Percentiles rank a stretch among this genome's conserved stretches.
Evolutionary conservation across 2,329 filamentous ascomycete species (phyloP).

Genomic region (Clathrospora elynae): DNA sequence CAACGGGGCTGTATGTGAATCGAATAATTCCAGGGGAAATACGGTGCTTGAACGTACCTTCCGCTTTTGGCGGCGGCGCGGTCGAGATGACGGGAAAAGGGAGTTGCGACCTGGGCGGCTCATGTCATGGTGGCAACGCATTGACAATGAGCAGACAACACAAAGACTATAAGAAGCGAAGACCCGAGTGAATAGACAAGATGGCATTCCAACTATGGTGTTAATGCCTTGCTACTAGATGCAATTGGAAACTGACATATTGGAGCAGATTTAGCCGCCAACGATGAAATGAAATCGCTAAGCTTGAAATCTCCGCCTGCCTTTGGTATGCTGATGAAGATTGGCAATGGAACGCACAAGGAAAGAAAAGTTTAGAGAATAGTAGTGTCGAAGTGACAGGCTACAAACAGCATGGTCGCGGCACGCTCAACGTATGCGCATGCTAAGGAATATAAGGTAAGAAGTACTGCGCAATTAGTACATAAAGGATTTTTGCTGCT

Average conservation of each 20-base stretch:
- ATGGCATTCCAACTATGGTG: slow-evolving; percentile 13
- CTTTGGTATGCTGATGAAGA: slow-evolving; percentile 21
- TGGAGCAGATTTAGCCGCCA: slow-evolving; percentile 10
- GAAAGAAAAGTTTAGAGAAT: slow-evolving; percentile 17
- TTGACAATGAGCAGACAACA: not conserved
- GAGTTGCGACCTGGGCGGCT: not conserved
- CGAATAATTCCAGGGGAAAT: not conserved
- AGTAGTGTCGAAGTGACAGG: slow-evolving; percentile 23
- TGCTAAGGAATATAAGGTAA: slow-evolving; percentile 21
- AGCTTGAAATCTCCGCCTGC: slow-evolving; percentile 19
- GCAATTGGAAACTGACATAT: slow-evolving; percentile 1
- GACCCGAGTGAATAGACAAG: slow-evolving; percentile 1
- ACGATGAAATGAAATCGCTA: slow-evolving; percentile 20
- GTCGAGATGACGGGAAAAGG: not conserved
- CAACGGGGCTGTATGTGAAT: not conserved
- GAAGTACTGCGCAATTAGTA: slow-evolving; percentile 34
- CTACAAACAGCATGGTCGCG: slow-evolving; percentile 22
- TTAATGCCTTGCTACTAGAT: slow-evolving; percentile 6
- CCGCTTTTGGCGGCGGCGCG: not conserved
- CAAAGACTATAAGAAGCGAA: slow-evolving; percentile 4
- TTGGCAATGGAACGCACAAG: slow-evolving; percentile 19
- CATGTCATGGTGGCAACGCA: not conserved
- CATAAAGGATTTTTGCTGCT: slow-evolving; percentile 46
- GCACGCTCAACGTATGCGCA: slow-evolving; percentile 21
- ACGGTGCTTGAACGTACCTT: slow-evolving; percentile 1